These are phyloP conservation scores for Salix dunnii DNA, from an alignment of 345 rosid genomes.

Conservation along the genomic window DNA sequence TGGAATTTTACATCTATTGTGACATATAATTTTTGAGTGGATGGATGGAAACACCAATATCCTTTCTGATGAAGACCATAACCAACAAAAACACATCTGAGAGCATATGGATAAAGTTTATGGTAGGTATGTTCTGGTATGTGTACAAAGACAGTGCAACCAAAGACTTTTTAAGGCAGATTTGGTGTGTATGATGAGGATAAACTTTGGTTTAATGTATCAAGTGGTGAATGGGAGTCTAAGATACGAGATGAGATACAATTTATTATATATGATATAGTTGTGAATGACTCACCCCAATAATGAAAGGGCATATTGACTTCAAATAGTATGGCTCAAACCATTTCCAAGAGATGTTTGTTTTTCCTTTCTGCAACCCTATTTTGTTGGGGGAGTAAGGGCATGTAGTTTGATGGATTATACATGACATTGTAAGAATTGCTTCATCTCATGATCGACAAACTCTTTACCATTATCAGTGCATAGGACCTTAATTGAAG, in stretches of 20 bases:
- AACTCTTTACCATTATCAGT: not conserved
- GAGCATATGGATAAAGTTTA: no score
- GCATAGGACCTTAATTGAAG: not conserved
- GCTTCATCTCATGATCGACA: not conserved
- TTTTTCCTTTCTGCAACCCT: not conserved
- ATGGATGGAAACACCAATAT: no score
- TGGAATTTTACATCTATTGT: no score
- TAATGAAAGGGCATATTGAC: not conserved
- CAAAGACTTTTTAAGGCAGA: not conserved
- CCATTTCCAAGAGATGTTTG: not conserved
- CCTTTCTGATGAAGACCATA: no score
- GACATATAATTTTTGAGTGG: no score
- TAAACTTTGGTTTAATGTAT: not conserved
- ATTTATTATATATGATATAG: not conserved
- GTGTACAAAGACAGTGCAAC: not conserved
- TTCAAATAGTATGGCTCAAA: not conserved
- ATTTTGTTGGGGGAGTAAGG: not conserved
- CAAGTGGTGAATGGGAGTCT: not conserved
- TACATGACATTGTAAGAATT: not conserved
- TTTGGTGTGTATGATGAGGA: not conserved
- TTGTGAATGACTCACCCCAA: not conserved
- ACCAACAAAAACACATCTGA: no score
- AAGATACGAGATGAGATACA: not conserved
- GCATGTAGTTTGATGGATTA: not conserved
- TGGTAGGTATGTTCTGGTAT: not conserved